phyloP scores from a whole-genome alignment of 768 basidiomycete species.

The Lactifluus subvellereus region DNA sequence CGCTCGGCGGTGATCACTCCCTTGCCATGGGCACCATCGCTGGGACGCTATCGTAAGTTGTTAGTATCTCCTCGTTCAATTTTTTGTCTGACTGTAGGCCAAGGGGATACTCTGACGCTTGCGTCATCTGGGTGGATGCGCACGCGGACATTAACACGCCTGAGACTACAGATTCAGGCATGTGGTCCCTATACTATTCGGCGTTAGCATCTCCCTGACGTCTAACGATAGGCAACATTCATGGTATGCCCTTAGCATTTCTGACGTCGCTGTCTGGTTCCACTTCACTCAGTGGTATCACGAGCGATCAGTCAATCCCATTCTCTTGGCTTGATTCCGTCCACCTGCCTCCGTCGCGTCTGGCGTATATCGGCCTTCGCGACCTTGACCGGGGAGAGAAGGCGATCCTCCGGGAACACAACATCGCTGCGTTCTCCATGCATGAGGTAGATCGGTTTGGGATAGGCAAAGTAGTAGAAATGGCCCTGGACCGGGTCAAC shows the following conservation, averaged over 20 bases:
- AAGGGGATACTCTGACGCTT: slow-evolving; percentile 71
- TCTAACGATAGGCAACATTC: slow-evolving; percentile 71
- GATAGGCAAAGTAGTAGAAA: slow-evolving; percentile 91
- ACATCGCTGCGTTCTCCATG: slow-evolving; percentile 64
- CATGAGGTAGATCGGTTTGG: slow-evolving; percentile 72
- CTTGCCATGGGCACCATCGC: slow-evolving; percentile 93
- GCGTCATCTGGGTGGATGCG: slow-evolving; percentile 95
- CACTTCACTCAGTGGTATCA: not conserved
- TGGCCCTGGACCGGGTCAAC: slow-evolving; percentile 94
- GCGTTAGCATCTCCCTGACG: not conserved
- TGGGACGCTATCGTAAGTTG: slow-evolving; percentile 68
- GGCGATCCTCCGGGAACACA: slow-evolving; percentile 77
- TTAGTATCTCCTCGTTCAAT: slow-evolving; percentile 7
- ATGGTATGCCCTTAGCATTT: slow-evolving; percentile 98
- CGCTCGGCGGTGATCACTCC: slow-evolving; percentile 95
- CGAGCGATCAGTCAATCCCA: slow-evolving; percentile 6
- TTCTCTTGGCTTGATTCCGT: slow-evolving; percentile 58
- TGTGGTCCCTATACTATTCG: slow-evolving; percentile 14
- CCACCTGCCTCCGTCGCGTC: slow-evolving; percentile 56
- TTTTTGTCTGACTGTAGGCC: not conserved
- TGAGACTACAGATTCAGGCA: slow-evolving; percentile 71
- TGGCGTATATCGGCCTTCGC: slow-evolving; percentile 97
- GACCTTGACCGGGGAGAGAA: slow-evolving; percentile 90
- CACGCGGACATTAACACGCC: slow-evolving; percentile 96
- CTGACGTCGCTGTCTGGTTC: slow-evolving; percentile 42